Base-by-base conservation (phyloP, 2,329 filamentous ascomycete species). In the Neonectria coccinea region DNA sequence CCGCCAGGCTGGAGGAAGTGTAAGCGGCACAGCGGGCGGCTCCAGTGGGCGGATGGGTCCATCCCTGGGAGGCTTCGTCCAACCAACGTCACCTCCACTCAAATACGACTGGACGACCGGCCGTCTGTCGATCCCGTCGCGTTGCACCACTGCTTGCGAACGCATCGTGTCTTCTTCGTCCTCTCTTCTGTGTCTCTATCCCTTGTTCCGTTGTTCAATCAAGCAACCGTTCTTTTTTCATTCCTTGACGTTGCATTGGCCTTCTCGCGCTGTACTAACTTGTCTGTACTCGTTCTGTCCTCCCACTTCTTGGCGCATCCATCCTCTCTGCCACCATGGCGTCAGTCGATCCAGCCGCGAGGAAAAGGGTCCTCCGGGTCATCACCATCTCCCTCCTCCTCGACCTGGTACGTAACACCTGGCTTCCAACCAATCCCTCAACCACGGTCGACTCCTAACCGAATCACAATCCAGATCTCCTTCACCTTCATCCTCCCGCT, bases 401-500 rank as follows among this genome's bases (percentile, higher is more conserved):
- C 12, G 95, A 98, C 79, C 81, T 98, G 80, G 95, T 97, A 86
- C 18, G 62, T 45, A 59, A 44, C 22, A 9, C n/a, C 6, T 25
- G 16, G 14, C 8, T n/a, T 1, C 11, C 8, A 14, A 33, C n/a
- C 25, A 25, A 25, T 25, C 25, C 25, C 25, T 8, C 7, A 10
- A 10, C 5, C 8, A 18, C n/a, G 29, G 10, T 44, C 39, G 31
- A 18, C 16, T 27, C 16, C 66, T 68, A 31, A 72, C 64, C 7
- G 39, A 14, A 4, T 42, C 44, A 5, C n/a, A 31, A 36, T 33
- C 20, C 53, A 97, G 95, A 93, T 98, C 75, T 97, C 95, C 60
- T 99, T 99, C 79, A 99, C 96, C 31, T 97, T 99, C 78, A 98
- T 98, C 77, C 90, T 99, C 9, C 96, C 96, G 0, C 88, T 99